Evolutionary conservation across 768 basidiomycete genomes (phyloP), one percentile per base, ranked within the genome.

Genomic region (Pisolithus microcarpus): DNA sequence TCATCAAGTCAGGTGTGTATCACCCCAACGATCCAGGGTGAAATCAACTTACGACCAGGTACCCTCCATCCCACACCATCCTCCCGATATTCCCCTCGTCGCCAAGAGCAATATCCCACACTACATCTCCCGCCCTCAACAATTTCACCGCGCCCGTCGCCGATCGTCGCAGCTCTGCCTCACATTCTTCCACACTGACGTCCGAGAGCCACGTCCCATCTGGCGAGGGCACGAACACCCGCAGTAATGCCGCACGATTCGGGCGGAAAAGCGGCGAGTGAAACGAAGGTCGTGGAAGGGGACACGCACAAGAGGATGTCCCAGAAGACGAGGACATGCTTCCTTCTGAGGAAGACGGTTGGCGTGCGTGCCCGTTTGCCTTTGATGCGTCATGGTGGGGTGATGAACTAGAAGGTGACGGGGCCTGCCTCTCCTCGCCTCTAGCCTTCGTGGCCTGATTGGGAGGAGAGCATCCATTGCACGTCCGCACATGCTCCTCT

Each of bases 121-220:
- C 80, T 0, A 91, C 81, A 63, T 93, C 90, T 1, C 90, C 90
- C 26, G 81, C 72, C 44, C 84, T 74, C 65, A 93, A 65, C 43
- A 88, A 65, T 39, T 72, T 72, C 57, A 74, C 56, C 34, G 90
- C 75, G 1, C 84, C 86, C 7, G 87, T 82, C 2, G 64, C 54
- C 8, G 60, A 58, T 10, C 79, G 72, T 55, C 79, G 80, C 56
- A 87, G 74, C 70, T 93, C 91, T 1, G 77, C 79, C 65, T 93
- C 91, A 62, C 90, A 91, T 58, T 86, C 84, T 50, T 90, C 59
- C 18, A 93, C 82, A 52, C 87, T 85, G 56, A 79, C 75, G 64
- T 92, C 90, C 9, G 84, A 85, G 43, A 93, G 70, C 90, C 90
- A 93, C 56, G 86, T 84, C 7, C 89, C 89, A 48, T 90, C 88